Evolutionary conservation across 106 monocot genomes (phyloP).

Genomic region (Dioscorea alata): DNA sequence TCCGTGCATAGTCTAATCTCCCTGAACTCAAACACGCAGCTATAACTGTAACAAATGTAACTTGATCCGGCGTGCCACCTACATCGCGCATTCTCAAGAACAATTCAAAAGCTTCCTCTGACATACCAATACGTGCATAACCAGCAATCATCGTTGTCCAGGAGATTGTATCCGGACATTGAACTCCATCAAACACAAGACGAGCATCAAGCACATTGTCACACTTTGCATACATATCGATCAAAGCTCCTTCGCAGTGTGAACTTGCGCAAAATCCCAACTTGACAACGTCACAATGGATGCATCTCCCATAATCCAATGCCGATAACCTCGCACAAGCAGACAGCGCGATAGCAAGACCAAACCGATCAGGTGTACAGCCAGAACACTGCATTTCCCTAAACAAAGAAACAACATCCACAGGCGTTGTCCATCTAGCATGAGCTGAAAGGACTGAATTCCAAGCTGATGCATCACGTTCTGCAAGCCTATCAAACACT

Average conservation of each 20-base stretch:
- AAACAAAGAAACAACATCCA: slow-evolving; percentile 25
- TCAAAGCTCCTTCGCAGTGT: slow-evolving; percentile 50
- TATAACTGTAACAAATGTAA: slow-evolving; percentile 41
- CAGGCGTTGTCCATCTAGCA: slow-evolving; percentile 11
- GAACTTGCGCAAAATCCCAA: slow-evolving; percentile 22
- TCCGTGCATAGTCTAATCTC: slow-evolving; percentile 34
- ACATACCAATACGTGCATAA: slow-evolving; percentile 35
- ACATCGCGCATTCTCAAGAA: slow-evolving; percentile 36
- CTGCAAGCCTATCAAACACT: slow-evolving; percentile 15
- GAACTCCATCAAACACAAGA: slow-evolving; percentile 35
- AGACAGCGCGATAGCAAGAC: slow-evolving; percentile 43
- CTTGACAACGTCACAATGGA: slow-evolving; percentile 42
- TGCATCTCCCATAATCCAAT: slow-evolving; percentile 16
- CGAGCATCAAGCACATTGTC: slow-evolving; percentile 34
- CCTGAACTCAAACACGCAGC: slow-evolving; percentile 42
- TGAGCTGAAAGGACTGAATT: slow-evolving; percentile 48
- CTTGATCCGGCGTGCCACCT: slow-evolving; percentile 28
- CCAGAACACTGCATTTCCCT: slow-evolving; percentile 18
- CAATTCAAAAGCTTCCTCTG: slow-evolving; percentile 37
- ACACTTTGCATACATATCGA: slow-evolving; percentile 63
- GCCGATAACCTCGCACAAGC: slow-evolving; percentile 24
- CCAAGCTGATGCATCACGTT: slow-evolving; percentile 17
- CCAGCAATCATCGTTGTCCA: slow-evolving; percentile 72
- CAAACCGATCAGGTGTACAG: slow-evolving; percentile 31
- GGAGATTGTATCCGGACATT: slow-evolving; percentile 38